A percentile compares a stretch with the other conserved stretches of the same genome.
These are phyloP conservation scores for Aureobasidium sp. DNA, from an alignment of 2,329 filamentous ascomycete species.

Conservation along the genomic window DNA sequence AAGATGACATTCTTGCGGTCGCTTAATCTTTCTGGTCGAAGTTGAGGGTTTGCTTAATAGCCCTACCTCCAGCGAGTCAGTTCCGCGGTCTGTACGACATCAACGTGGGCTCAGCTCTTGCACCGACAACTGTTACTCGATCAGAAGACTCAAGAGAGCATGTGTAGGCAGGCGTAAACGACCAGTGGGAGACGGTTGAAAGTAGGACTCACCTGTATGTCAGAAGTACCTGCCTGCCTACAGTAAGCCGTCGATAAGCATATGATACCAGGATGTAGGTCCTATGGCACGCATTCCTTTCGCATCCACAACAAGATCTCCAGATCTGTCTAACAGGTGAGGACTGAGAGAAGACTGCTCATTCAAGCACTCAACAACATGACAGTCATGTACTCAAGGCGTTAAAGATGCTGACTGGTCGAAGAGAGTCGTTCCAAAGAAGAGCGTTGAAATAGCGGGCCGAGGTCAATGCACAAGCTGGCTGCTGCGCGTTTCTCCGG, in stretches of 20 bases:
- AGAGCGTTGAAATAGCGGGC: background rate
- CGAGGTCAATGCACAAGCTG: slow-evolving; percentile 2
- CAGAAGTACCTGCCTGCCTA: background rate
- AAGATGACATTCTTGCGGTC: background rate
- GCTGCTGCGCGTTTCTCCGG: background rate
- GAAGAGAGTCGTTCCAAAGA: background rate
- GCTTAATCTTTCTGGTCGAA: background rate
- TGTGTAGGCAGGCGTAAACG: background rate
- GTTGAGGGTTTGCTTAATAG: background rate
- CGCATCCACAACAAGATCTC: background rate
- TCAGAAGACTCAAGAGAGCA: background rate
- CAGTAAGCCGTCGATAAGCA: background rate
- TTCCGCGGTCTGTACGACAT: background rate
- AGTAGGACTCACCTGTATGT: background rate
- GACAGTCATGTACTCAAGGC: background rate
- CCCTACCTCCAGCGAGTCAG: background rate
- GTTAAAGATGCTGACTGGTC: background rate
- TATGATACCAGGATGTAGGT: background rate
- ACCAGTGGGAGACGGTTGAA: background rate
- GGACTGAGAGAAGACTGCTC: background rate
- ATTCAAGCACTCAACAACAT: background rate
- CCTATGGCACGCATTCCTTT: too few relatives aligned
- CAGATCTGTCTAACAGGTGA: background rate
- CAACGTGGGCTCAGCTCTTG: background rate
- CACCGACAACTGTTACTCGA: too few relatives aligned